phyloP scores from a whole-genome alignment of 129 eudicot genomes.

The Apium graveolens region DNA sequence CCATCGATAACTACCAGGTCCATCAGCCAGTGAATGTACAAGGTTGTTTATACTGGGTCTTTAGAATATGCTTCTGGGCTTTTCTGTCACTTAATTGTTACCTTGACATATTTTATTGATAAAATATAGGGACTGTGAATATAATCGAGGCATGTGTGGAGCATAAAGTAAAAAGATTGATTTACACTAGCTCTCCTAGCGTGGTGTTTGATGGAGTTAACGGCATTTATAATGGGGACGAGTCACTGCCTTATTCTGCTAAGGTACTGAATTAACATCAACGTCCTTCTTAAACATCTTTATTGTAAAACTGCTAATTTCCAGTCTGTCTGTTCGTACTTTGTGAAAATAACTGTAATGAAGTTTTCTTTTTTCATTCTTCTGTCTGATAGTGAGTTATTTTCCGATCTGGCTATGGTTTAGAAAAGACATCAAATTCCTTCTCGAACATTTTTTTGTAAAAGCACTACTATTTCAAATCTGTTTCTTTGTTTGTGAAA shows the following conservation, averaged over 20 bases:
- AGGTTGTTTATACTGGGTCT: slow-evolving; percentile 33
- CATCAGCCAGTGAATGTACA: slow-evolving; percentile 78
- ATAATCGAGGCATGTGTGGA: slow-evolving; percentile 80
- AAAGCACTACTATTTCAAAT: background rate
- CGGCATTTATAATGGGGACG: slow-evolving; percentile 59
- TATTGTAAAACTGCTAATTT: background rate
- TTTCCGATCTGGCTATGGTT: slow-evolving; percentile 83
- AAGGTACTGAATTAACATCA: slow-evolving; percentile 40
- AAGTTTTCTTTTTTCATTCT: background rate
- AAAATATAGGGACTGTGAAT: slow-evolving; percentile 67
- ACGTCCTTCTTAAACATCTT: background rate
- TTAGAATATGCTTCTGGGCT: background rate
- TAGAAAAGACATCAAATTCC: background rate
- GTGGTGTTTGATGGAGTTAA: slow-evolving; percentile 78
- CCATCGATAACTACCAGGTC: slow-evolving; percentile 65
- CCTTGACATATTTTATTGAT: background rate
- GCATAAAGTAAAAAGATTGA: slow-evolving; percentile 64
- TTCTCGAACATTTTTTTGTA: background rate
- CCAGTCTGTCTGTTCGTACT: background rate
- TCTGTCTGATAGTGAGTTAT: slow-evolving; percentile 50
- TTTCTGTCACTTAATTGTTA: background rate
- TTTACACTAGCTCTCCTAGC: slow-evolving; percentile 89
- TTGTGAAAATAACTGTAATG: background rate
- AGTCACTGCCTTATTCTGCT: slow-evolving; percentile 69
- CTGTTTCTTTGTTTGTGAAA: background rate